Conservation (phyloP, 345 rosid genomes). For the Zanthoxylum bungeanum region DNA sequence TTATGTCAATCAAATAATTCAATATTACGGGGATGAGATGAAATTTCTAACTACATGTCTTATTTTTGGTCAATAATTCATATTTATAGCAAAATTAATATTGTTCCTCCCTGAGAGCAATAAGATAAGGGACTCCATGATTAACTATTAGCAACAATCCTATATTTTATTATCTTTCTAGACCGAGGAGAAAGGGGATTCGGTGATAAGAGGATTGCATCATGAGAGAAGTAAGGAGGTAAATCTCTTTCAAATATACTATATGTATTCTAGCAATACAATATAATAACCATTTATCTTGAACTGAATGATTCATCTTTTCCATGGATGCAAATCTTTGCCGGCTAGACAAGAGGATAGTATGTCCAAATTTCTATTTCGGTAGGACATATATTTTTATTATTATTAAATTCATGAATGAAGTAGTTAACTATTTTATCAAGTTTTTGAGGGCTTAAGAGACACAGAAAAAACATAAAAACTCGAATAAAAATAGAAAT, state of each 20-base stretch:
- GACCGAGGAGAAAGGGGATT: constrained; percentile 6
- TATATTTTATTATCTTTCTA: constrained; percentile 14
- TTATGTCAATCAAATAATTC: too few relatives aligned
- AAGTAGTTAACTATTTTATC: background rate
- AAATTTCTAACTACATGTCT: too few relatives aligned
- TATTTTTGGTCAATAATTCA: too few relatives aligned
- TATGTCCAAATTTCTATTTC: background rate
- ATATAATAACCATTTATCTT: background rate
- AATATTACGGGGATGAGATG: too few relatives aligned
- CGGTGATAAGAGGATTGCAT: background rate
- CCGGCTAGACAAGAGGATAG: background rate
- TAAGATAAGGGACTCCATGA: too few relatives aligned
- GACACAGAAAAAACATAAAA: background rate
- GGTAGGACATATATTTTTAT: background rate
- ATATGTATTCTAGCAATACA: background rate
- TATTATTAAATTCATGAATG: background rate
- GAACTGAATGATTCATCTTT: too few relatives aligned
- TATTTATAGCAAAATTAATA: too few relatives aligned
- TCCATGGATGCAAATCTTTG: background rate
- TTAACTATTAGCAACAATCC: constrained; percentile 4
- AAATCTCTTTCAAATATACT: too few relatives aligned
- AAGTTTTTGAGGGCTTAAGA: background rate
- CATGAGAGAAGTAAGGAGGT: constrained; percentile 7
- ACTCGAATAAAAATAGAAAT: background rate
- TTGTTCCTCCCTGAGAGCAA: too few relatives aligned